Evolutionary conservation across 1,139 yeast genomes (phyloP).

Genomic region (Debaryomycetaceae sp.): DNA sequence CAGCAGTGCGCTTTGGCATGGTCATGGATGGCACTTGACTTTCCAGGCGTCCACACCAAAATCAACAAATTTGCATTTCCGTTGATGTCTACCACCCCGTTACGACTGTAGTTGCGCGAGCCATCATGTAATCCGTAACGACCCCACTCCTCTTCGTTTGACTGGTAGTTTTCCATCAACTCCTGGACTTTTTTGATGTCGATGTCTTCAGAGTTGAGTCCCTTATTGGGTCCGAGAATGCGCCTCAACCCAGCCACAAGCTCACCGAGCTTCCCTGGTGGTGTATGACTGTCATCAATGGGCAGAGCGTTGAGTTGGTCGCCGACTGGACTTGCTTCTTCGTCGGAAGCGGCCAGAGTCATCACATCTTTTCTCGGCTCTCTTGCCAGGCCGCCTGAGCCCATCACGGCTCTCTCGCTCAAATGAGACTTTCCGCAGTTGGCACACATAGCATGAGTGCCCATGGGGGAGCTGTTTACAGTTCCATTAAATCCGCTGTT

Average conservation of each 20-base stretch:
- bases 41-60: constrained; percentile 72
- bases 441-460: not conserved
- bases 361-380: not conserved
- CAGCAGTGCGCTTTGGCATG: constrained; percentile 75
- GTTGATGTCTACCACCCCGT: constrained; percentile 66
- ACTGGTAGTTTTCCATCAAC: constrained; percentile 47
- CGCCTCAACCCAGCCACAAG: constrained; percentile 28
- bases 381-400: constrained; percentile 12
- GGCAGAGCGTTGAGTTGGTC: not conserved
- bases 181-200: constrained; percentile 47
- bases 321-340: not conserved
- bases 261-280: constrained; percentile 16
- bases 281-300: not conserved
- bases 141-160: constrained; percentile 55
- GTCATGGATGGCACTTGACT: constrained; percentile 66
- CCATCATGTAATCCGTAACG: constrained; percentile 56
- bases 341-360: not conserved
- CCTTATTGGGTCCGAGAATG: constrained; percentile 33
- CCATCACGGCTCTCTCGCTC: not conserved
- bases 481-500: not conserved
- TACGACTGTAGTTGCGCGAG: constrained; percentile 50
- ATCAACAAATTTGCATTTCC: constrained; percentile 66
- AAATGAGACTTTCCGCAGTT: not conserved
- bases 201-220: constrained; percentile 48
- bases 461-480: not conserved